Evolutionary conservation across 78 protist genomes (phyloP).

Genomic region (Polysphondylium violaceum): DNA sequence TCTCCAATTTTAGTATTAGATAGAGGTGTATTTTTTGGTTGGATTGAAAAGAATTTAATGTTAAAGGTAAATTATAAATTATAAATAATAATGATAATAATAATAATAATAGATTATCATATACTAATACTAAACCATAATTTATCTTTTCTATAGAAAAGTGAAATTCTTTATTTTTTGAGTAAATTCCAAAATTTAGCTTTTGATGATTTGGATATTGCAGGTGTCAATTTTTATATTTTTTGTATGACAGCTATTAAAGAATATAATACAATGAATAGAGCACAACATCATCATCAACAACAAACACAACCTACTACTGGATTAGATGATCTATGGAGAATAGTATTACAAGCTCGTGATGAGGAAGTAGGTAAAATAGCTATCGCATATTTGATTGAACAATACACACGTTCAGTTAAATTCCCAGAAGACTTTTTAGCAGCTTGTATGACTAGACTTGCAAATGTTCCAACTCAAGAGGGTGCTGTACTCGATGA

Average conservation of each 20-base stretch:
- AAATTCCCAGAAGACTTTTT: conserved; percentile 44
- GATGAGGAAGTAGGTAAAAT: conserved; percentile 75
- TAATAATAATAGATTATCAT: no score
- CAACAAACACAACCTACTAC: not conserved
- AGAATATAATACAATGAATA: not conserved
- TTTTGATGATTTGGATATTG: conserved; percentile 26
- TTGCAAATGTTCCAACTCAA: conserved; percentile 26
- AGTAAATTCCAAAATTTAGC: conserved; percentile 18
- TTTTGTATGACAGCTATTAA: conserved; percentile 45
- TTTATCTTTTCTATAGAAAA: no score
- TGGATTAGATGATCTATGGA: conserved; percentile 83
- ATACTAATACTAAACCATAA: no score
- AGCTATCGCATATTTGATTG: conserved; percentile 35
- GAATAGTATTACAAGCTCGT: conserved; percentile 58
- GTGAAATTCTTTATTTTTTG: conserved; percentile 2
- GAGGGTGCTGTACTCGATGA: not conserved
- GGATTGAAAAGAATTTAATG: not conserved
- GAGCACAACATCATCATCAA: conserved; percentile 1
- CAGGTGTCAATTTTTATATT: conserved; percentile 24
- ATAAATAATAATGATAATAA: no score
- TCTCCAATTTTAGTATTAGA: conserved; percentile 18
- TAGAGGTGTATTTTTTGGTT: conserved; percentile 28
- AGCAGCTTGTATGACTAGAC: conserved; percentile 23
- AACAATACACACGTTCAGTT: conserved; percentile 4
- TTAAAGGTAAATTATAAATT: conserved; percentile 4